Evolutionary conservation across 768 basidiomycete species (phyloP), one percentile per base, ranked within the genome.

Genomic region (Russula sp.): DNA sequence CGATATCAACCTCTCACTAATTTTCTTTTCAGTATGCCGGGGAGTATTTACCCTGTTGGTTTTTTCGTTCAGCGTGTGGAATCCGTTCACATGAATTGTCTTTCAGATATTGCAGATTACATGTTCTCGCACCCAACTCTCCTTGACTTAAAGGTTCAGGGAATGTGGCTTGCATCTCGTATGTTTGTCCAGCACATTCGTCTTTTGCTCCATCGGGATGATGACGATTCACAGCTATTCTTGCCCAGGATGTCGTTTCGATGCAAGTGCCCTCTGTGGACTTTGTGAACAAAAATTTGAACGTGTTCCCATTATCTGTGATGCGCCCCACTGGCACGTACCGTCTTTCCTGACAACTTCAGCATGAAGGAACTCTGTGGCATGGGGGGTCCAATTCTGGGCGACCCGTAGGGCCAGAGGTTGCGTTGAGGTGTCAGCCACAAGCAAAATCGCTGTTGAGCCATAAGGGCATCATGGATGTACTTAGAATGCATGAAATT

Each of bases 151-250:
- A 56, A 55, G 5, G 26, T 69, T 24, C 38, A 67, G 16, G 68
- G 66, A 38, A 53, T 67, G 38, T 69, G 66, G 66, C 53, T 69
- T 20, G 62, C 48, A 2, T 56, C 62, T 26, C 68, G 68, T 69
- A 56, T 20, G 66, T 48, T 30, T 28, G 6, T 32, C 8, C 24
- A 26, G 11, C 24, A 8, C 30, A n/a, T 26, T 26, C 42, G 5
- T 18, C 44, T 36, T 11, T 46, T 24, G 11, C 36, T 30, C 20
- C 28, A 16, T 55, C 18, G 5, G 13, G 13, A 32, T 65, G 26
- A 65, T 32, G 30, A 36, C 42, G 16, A 22, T n/a, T 36, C 26
- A 11, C 13, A 65, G 64, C 64, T 18, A 0, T 5, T 5, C 3
- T 65, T 34, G 9, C 11, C 22, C 6, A 28, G 2, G 59, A 51